A percentile compares a stretch with the other conserved stretches of the same genome.
Conservation (phyloP, 2,329 filamentous ascomycete genomes). For the Aureobasidium sp. region DNA sequence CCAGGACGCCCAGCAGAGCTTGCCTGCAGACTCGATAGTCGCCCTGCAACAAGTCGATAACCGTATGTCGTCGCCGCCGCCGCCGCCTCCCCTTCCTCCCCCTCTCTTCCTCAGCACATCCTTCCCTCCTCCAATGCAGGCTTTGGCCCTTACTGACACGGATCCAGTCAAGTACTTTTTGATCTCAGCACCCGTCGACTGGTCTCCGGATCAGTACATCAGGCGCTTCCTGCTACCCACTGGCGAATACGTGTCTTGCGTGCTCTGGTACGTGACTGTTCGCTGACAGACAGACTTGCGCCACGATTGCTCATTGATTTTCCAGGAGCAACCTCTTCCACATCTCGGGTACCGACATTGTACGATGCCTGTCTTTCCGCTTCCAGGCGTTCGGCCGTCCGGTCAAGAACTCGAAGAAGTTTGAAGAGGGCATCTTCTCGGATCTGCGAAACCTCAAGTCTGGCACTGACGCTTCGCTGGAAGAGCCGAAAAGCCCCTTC, state of each 20-base stretch:
- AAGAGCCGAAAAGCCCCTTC: conserved; percentile 97
- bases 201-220: conserved; percentile 94
- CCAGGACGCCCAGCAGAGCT: conserved; percentile 89
- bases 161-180: conserved; percentile 93
- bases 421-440: conserved; percentile 98
- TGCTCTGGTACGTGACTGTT: conserved; percentile 58
- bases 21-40: conserved; percentile 93
- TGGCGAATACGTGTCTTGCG: conserved; percentile 97
- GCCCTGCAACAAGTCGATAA: conserved; percentile 98
- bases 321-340: conserved; percentile 94
- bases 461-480: conserved; percentile 92
- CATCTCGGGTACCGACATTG: conserved; percentile 97
- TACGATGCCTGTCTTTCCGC: conserved; percentile 92
- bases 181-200: conserved; percentile 96
- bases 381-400: conserved; percentile 98
- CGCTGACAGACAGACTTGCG: conserved; percentile 16
- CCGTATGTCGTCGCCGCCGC: conserved; percentile 51
- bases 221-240: conserved; percentile 90
- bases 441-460: conserved; percentile 97
- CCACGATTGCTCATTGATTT: neutral
- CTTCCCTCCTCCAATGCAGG: neutral
- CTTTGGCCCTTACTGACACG: conserved; percentile 24
- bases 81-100: neutral
- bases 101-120: too few species aligned
- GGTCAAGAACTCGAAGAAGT: conserved; percentile 99